Evolutionary conservation across 805 yeast genomes (phyloP).

Genomic region (Candida pini): DNA sequence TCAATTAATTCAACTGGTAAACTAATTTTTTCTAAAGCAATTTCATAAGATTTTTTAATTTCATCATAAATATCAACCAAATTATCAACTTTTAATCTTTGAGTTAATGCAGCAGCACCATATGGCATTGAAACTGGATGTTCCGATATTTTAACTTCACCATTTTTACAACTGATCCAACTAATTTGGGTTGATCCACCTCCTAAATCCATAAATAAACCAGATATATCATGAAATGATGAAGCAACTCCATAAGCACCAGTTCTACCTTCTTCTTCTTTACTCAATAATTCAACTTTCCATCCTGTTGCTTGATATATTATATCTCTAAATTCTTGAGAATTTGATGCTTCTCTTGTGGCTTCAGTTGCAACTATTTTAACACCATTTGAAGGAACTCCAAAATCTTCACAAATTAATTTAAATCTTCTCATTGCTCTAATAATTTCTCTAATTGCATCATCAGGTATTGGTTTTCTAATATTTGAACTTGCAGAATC

Average conservation of each 20-base stretch:
- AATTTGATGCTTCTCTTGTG: constrained; percentile 62
- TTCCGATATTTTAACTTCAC: constrained; percentile 48
- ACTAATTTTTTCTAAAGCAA: constrained; percentile 44
- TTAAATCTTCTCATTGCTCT: constrained; percentile 63
- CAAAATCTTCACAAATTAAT: constrained; percentile 67
- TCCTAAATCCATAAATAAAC: constrained; percentile 68
- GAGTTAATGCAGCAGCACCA: constrained; percentile 66
- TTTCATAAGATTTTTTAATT: constrained; percentile 43
- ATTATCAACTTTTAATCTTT: constrained; percentile 48
- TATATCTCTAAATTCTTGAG: constrained; percentile 50
- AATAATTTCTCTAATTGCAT: constrained; percentile 53
- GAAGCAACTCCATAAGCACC: constrained; percentile 75
- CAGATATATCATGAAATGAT: constrained; percentile 59
- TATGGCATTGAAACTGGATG: constrained; percentile 63
- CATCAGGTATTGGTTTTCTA: constrained; percentile 51
- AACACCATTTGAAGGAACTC: constrained; percentile 55
- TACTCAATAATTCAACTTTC: constrained; percentile 55
- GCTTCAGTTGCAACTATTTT: constrained; percentile 73
- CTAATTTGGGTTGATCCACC: constrained; percentile 67
- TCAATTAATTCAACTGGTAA: constrained; percentile 47
- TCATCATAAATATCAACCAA: constrained; percentile 45
- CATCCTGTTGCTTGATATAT: constrained; percentile 58
- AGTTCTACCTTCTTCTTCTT: constrained; percentile 59
- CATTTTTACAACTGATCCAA: constrained; percentile 58
- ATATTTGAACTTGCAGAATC: constrained; percentile 23